Conservation (phyloP, 768 basidiomycete genomes). For the Lactarius trivialis region DNA sequence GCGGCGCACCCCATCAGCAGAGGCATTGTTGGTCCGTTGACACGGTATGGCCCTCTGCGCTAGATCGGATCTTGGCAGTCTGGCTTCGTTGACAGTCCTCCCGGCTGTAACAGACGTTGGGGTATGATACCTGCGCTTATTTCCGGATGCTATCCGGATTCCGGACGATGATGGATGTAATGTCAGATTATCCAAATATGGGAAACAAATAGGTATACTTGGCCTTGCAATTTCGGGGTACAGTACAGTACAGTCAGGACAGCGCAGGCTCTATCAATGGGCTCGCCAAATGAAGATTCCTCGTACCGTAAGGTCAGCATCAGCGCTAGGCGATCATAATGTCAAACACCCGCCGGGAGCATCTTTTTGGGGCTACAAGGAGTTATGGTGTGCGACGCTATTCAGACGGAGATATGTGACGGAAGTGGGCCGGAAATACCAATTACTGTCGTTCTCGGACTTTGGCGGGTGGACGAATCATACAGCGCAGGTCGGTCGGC, state of each 20-base stretch:
- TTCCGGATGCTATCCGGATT: not conserved
- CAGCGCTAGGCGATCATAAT: not conserved
- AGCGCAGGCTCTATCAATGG: not conserved
- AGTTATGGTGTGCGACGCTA: not conserved
- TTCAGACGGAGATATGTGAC: not conserved
- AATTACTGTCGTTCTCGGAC: conserved; percentile 1
- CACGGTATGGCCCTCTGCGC: not conserved
- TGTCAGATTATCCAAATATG: not conserved
- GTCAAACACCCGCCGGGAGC: not conserved
- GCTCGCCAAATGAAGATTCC: not conserved
- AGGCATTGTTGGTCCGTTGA: not conserved
- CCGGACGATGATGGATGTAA: not conserved
- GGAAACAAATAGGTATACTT: not conserved
- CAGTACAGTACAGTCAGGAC: not conserved
- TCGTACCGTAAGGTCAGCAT: not conserved
- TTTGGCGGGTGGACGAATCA: not conserved
- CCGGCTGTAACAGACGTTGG: conserved; percentile 1
- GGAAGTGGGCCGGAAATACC: not conserved
- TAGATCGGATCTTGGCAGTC: not conserved
- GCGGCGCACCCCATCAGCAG: not conserved
- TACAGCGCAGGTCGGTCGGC: no score
- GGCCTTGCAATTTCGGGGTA: not conserved
- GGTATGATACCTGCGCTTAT: not conserved
- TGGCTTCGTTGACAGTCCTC: not conserved
- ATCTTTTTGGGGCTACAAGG: not conserved